These are phyloP conservation scores for Cardamine chenopodiifolia DNA, from an alignment of 345 rosid genomes.

Conservation along the genomic window DNA sequence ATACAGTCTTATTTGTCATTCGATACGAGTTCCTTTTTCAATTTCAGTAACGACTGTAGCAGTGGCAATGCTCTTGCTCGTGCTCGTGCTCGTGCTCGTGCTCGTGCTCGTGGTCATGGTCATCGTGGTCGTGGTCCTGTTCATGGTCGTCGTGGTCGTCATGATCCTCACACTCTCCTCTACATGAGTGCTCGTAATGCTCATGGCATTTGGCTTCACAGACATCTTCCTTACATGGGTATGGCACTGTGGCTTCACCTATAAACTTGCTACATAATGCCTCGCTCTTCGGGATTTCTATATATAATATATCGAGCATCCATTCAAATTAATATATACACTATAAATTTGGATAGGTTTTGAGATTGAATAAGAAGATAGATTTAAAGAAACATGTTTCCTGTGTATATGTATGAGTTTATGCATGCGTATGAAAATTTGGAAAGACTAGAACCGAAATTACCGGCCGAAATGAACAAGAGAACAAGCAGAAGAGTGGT, in stretches of 20 bases:
- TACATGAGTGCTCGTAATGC: conserved; percentile 21
- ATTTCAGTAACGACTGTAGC: conserved; percentile 17
- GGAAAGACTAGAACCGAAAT: neutral
- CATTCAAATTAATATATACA: neutral
- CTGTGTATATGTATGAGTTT: neutral
- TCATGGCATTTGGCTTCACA: conserved; percentile 21
- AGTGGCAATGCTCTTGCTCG: conserved; percentile 26
- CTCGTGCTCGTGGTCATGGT: neutral
- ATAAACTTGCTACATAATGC: conserved; percentile 4
- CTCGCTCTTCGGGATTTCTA: conserved; percentile 19
- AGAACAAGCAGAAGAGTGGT: conserved; percentile 24
- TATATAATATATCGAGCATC: neutral
- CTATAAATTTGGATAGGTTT: neutral
- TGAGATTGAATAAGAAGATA: neutral
- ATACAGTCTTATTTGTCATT: neutral
- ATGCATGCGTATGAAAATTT: neutral
- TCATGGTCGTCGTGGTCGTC: neutral
- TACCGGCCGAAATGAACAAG: conserved; percentile 29
- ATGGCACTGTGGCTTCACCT: conserved; percentile 9
- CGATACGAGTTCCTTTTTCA: neutral
- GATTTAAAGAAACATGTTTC: neutral
- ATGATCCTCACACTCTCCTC: conserved; percentile 36
- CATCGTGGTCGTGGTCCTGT: neutral
- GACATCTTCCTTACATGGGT: conserved; percentile 14
- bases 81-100: too few relatives aligned